A percentile compares a stretch with the other conserved stretches of the same genome.
phyloP scores from a whole-genome alignment of 1,284 basidiomycete genomes.

The Paramarasmius palmivorus region DNA sequence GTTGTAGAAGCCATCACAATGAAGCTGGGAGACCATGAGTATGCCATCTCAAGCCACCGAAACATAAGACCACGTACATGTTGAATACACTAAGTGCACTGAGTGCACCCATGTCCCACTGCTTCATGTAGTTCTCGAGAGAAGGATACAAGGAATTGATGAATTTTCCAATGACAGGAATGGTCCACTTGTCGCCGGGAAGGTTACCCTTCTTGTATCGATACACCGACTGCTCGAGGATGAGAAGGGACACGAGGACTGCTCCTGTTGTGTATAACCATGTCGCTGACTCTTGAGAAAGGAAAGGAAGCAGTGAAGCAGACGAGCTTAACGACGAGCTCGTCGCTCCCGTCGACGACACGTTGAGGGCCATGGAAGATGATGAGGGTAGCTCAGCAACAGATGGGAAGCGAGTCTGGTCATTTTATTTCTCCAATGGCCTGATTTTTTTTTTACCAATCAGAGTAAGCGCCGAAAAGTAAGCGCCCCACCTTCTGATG shows the following conservation, averaged over 20 bases:
- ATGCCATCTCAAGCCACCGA: slow-evolving; percentile 10
- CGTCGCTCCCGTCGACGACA: slow-evolving; percentile 38
- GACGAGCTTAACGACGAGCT: slow-evolving; percentile 47
- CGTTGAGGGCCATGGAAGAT: slow-evolving; percentile 35
- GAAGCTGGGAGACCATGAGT: slow-evolving; percentile 57
- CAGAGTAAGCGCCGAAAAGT: no score
- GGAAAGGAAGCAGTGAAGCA: slow-evolving; percentile 41
- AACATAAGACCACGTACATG: slow-evolving; percentile 61
- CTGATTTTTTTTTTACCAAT: slow-evolving; percentile 1
- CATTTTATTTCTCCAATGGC: background rate
- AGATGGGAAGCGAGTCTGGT: background rate
- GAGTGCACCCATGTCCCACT: slow-evolving; percentile 86
- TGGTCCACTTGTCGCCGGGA: slow-evolving; percentile 88
- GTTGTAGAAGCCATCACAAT: slow-evolving; percentile 96
- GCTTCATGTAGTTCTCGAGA: slow-evolving; percentile 86
- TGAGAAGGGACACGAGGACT: slow-evolving; percentile 64
- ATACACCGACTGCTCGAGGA: slow-evolving; percentile 84
- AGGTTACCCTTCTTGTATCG: slow-evolving; percentile 85
- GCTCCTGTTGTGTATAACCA: slow-evolving; percentile 71
- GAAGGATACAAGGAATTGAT: slow-evolving; percentile 87
- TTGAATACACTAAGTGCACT: slow-evolving; percentile 93
- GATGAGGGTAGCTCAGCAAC: background rate
- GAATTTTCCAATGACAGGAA: slow-evolving; percentile 93
- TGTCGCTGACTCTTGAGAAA: slow-evolving; percentile 36
- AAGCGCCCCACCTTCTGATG: no score